Evolutionary conservation across 1,284 basidiomycete genomes (phyloP), one percentile per base, ranked within the genome.

Genomic region (Porodaedalea pini): DNA sequence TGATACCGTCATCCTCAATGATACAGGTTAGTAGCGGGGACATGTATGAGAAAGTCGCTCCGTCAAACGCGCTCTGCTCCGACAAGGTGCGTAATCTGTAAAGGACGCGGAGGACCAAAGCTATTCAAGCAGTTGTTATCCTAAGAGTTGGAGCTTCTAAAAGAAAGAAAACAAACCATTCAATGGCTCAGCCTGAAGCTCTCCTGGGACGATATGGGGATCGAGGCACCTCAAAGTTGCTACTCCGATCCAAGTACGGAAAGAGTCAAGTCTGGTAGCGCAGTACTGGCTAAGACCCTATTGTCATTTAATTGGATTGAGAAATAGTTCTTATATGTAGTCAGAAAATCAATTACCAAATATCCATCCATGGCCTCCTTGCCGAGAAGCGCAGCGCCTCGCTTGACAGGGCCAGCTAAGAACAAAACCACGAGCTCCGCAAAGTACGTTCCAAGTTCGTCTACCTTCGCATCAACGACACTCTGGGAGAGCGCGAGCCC

Each of bases 71-170:
- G 0, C 81, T 74, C 66, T 92, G 87, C 64, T 96, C 92, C 0
- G 91, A 87, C 2, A 95, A 74, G 58, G 85, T 90, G 31, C 91
- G 86, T 1, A 99, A 70, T 31, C 92, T 86, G 69, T 98, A 93
- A 1, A 99, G 75, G 1, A 98, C 86, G 17, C 96, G 90, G 41
- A 91, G 78, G 29, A 94, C 80, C 25, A 98, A 78, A 17, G 80
- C 93, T 88, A 58, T 1, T 17, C 7, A 45, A 43, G 56, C 55
- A 8, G 51, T 55, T 27, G 40, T 4, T 17, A 29, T 21, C 23
- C 15, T 29, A 31, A 13, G 8, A 27, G 21, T 27, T 6, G n/a
- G n/a, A n/a, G n/a, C n/a, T 23, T 43, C 13, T 23, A n/a, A 43
- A 51, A 43, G 21, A 37, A 44, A 57, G 29, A 34, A 54, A 27